Base-by-base conservation (phyloP, 139 green algal species). In the Yamagishiella unicocca region DNA sequence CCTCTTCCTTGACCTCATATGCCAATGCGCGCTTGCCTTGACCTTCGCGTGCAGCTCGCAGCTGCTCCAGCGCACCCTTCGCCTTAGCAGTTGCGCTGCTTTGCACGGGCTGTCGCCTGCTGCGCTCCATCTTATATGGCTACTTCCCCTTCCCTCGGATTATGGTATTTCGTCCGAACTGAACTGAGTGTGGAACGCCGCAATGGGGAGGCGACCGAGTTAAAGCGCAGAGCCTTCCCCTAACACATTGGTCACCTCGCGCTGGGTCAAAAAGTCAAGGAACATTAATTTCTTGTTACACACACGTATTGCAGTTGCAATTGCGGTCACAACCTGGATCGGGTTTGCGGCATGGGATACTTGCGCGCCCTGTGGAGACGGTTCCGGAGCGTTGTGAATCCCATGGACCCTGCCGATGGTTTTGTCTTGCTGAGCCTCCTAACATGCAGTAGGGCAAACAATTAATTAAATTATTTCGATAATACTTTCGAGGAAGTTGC, bases 1-100 rank as follows among this genome's bases (percentile, higher is more conserved):
- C 92, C 83, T 99, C 97, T 67, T 97, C 90, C 54, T 95, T 94
- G 0, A 97, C 29, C 73, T 98, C 89, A 78, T 93, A 98, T 0
- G 72, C 84, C 9, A 94, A 81, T 4, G 87, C 91, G 12, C 94
- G 92, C 84, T 95, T 96, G 58, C 29, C 77, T 2, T 89, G 89
- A 14, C 82, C 87, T 40, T 92, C 89, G 14, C 90, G 80, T 0
- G 87, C 90, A 12, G 91, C 93, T 5, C 83, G 87, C 1, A 95
- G 87, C 27, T 88, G 37, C 27, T 73, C 90, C 8, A 93, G 75
- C 1, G 90, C 92, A 19, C 19, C 42, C 78, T 88, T 87, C 0
- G 83, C 78, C 24, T 67, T 70, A 5, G 62, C 50, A 35, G 76
- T 33, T 42, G 62, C 75, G 10, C 37, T 38, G 53, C 33, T 72